Base-by-base conservation (phyloP, 768 basidiomycete species). In the Lactarius sanguifluus region DNA sequence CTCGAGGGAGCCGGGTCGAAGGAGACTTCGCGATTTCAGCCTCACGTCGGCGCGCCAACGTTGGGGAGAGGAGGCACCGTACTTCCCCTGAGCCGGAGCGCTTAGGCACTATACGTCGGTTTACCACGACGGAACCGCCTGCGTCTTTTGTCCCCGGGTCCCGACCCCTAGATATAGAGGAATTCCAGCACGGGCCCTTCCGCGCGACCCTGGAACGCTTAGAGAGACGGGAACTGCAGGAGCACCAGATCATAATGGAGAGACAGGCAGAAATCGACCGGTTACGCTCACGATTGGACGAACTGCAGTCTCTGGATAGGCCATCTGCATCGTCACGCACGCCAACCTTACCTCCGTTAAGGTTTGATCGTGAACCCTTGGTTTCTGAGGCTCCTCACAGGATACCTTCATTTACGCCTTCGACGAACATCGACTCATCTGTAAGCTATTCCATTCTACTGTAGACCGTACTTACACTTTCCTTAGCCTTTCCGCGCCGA, bases 131-230 rank as follows among this genome's bases (percentile, higher is more conserved):
- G n/a, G 66, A 59, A 13, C 57, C 43, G 13, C 41, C 58, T 55
- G 28, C 43, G 10, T 5, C 62, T 43, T 56, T 62, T 32, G 59
- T 16, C 18, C 41, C 40, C 15, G 59, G 50, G 40, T 55, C 62
- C 32, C 62, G 57, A 28, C 15, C 58, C 50, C 64, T 73, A 57
- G 69, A 74, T 56, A 59, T 75, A 25, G 69, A 73, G 25, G 70
- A 68, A 18, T 76, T 70, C 55, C 72, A 70, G 38, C 71, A 72
- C 1, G 75, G 75, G 8, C 75, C 74, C 3, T 76, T 75, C 69
- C 72, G 75, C 18, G 74, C 73, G 7, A 67, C 69, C 30, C 47
- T 71, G 34, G 66, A 71, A 38, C 54, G 65, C 41, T 34, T 61
- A 47, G 57, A 57, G 36, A 41, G 58, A 54, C 65, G 47, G 32